Conservation (phyloP, 2,329 filamentous ascomycete species). For the Aspergillus sp. region DNA sequence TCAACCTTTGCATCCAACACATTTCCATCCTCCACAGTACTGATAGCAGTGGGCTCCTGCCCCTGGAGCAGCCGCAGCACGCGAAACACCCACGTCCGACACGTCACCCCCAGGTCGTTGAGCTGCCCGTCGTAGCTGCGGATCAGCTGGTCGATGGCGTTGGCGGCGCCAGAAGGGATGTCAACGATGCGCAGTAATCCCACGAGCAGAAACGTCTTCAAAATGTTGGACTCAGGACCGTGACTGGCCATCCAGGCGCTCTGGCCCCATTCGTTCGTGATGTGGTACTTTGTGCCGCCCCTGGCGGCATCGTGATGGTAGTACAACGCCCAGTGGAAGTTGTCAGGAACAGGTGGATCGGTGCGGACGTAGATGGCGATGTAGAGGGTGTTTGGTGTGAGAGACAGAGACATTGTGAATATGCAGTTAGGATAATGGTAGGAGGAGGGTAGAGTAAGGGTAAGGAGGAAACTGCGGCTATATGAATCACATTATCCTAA, state of each 20-base stretch:
- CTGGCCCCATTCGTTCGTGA: constrained; percentile 12
- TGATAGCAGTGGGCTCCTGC: background rate
- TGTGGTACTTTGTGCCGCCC: constrained; percentile 23
- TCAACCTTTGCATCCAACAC: constrained; percentile 4
- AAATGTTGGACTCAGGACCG: constrained; percentile 11
- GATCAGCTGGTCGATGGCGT: constrained; percentile 16
- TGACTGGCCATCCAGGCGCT: constrained; percentile 20
- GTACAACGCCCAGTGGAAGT: constrained; percentile 32
- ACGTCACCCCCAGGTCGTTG: constrained; percentile 15
- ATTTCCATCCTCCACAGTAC: background rate
- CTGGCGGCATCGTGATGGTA: constrained; percentile 13
- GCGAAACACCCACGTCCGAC: constrained; percentile 20
- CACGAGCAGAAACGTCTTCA: constrained; percentile 21
- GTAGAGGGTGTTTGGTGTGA: constrained; percentile 16
- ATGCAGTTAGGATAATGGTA: background rate
- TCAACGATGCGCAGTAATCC: constrained; percentile 21
- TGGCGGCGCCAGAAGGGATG: constrained; percentile 9
- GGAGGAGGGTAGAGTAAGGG: background rate
- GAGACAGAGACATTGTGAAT: background rate
- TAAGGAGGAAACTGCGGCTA: too few relatives aligned
- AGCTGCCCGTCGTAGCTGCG: constrained; percentile 16
- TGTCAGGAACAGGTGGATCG: constrained; percentile 21
- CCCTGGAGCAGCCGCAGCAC: constrained; percentile 14
- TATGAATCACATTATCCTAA: constrained; percentile 21
- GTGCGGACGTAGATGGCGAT: constrained; percentile 24